Evolutionary conservation across 495 filamentous ascomycete species (phyloP).

Genomic region (Aspergillus bridgeri): DNA sequence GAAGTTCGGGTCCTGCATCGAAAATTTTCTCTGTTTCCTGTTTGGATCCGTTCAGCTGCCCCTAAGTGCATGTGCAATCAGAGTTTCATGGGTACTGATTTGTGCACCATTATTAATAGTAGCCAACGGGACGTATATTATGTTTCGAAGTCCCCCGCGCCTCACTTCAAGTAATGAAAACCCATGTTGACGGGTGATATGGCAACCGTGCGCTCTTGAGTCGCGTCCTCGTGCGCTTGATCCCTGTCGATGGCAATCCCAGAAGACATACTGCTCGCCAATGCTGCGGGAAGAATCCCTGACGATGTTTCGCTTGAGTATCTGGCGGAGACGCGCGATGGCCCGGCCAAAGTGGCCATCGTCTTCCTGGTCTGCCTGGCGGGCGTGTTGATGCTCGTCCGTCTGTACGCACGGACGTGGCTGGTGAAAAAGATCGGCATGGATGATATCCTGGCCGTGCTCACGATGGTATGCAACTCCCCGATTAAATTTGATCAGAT

Average conservation of each 20-base stretch:
- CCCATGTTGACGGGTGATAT: too few species aligned
- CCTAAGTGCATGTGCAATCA: too few species aligned
- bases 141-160: too few species aligned
- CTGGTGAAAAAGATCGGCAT: slow-evolving; percentile 31
- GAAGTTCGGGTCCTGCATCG: too few species aligned
- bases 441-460: slow-evolving; percentile 35
- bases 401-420: slow-evolving; percentile 34
- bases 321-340: slow-evolving; percentile 38
- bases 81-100: too few species aligned
- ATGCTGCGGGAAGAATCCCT: slow-evolving; percentile 32
- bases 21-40: too few species aligned
- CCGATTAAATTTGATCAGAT: not conserved
- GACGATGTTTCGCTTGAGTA: slow-evolving; percentile 30
- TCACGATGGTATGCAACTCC: slow-evolving; percentile 28
- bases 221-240: slow-evolving; percentile 14
- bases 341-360: slow-evolving; percentile 36
- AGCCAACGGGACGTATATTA: too few species aligned
- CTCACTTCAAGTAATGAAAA: too few species aligned
- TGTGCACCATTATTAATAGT: too few species aligned
- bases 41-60: too few species aligned
- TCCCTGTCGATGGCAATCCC: slow-evolving; percentile 25
- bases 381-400: slow-evolving; percentile 23
- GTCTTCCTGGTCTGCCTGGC: slow-evolving; percentile 37
- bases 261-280: slow-evolving; percentile 27
- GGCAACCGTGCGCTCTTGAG: not conserved